Percentiles rank a stretch among this genome's conserved stretches.
phyloP scores from a whole-genome alignment of 164 flowering plant species.

The Tetracentron sinense region DNA sequence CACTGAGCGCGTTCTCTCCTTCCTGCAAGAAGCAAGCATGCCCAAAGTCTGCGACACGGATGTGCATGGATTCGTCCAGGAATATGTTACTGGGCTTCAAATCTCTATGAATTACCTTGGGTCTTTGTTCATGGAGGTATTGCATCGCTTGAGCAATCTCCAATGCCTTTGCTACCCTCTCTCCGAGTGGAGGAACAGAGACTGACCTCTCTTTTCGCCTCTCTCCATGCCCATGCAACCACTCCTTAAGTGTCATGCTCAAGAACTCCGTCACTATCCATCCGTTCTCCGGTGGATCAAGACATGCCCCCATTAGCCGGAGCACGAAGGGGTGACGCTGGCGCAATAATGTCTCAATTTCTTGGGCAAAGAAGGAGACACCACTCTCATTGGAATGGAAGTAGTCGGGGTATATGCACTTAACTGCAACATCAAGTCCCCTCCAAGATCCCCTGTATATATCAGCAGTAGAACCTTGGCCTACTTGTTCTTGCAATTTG shows the following conservation, averaged over 20 bases:
- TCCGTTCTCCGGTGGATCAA: conserved; percentile 48
- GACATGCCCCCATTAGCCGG: conserved; percentile 57
- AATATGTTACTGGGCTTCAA: conserved; percentile 70
- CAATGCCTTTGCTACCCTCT: conserved; percentile 42
- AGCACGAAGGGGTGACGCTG: conserved; percentile 67
- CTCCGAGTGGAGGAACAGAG: conserved; percentile 45
- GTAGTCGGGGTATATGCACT: conserved; percentile 49
- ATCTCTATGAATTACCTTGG: conserved; percentile 57
- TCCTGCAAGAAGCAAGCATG: conserved; percentile 52
- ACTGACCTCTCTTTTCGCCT: conserved; percentile 30
- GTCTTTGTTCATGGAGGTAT: conserved; percentile 60
- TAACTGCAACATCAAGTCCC: conserved; percentile 62
- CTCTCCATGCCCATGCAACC: conserved; percentile 57
- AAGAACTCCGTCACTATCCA: conserved; percentile 64
- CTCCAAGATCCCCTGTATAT: conserved; percentile 58
- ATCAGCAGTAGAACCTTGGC: conserved; percentile 51
- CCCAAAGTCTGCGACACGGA: conserved; percentile 68
- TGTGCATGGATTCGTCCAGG: conserved; percentile 45
- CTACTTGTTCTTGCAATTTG: conserved; percentile 40
- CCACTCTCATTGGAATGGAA: conserved; percentile 38
- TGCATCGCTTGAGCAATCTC: conserved; percentile 72
- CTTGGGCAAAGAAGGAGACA: conserved; percentile 49
- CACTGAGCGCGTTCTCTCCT: conserved; percentile 45
- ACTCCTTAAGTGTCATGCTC: conserved; percentile 43
- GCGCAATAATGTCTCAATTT: conserved; percentile 40